phyloP scores from a whole-genome alignment of 805 yeast genomes.

The Kluyveromyces aestuarii region DNA sequence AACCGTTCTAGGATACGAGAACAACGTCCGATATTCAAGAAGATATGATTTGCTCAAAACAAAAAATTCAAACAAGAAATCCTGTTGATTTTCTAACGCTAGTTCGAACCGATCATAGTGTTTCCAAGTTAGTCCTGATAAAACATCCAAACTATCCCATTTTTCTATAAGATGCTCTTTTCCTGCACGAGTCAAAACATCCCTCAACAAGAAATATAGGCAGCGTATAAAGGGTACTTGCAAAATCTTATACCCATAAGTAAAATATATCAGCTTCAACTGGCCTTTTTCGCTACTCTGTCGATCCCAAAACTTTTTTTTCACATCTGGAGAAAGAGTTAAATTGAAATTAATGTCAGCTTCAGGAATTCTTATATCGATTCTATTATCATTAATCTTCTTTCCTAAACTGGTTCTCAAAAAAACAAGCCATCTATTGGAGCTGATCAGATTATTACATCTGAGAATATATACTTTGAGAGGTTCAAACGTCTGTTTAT shows the following conservation, averaged over 20 bases:
- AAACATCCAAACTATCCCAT: conserved; percentile 20
- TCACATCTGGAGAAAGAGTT: conserved; percentile 10
- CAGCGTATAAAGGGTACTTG: conserved; percentile 20
- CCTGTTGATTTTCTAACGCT: conserved; percentile 40
- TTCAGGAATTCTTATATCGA: conserved; percentile 41
- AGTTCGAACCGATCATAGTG: conserved; percentile 71
- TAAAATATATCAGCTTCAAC: conserved; percentile 10
- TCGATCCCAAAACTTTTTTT: conserved; percentile 5
- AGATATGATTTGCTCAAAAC: conserved; percentile 37
- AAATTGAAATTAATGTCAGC: conserved; percentile 19
- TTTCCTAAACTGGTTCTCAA: conserved; percentile 40
- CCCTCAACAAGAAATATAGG: conserved; percentile 22
- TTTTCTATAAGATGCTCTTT: conserved; percentile 15
- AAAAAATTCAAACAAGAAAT: conserved; percentile 36
- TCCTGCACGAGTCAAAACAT: conserved; percentile 26
- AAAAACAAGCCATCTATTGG: conserved; percentile 58
- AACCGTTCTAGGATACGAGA: conserved; percentile 31
- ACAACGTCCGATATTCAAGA: conserved; percentile 50
- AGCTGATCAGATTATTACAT: conserved; percentile 41
- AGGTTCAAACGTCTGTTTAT: conserved; percentile 6
- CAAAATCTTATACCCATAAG: conserved; percentile 16
- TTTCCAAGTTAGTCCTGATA: conserved; percentile 51
- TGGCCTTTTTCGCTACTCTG: conserved; percentile 8
- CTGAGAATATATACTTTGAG: conserved; percentile 43
- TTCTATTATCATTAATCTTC: conserved; percentile 33